A percentile compares a stretch with the other conserved stretches of the same genome.
Evolutionary conservation across 164 flowering plant genomes (phyloP).

Genomic region (Tetracentron sinense): DNA sequence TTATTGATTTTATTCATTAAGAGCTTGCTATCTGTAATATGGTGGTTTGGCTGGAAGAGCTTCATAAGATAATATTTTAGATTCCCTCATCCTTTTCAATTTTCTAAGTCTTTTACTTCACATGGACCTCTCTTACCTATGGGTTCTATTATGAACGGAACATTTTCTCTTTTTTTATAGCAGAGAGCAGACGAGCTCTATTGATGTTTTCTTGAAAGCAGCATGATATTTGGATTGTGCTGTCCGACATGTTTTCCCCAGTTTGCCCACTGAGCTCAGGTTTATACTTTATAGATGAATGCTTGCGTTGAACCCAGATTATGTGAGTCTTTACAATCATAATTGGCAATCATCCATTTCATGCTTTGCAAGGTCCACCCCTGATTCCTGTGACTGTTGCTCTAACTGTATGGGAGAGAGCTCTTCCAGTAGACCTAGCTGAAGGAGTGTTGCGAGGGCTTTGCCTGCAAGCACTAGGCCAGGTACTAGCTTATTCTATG

Average conservation of each 20-base stretch:
- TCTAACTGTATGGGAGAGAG: conserved; percentile 51
- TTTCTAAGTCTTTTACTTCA: neutral
- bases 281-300: conserved; percentile 27
- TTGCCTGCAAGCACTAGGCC: conserved; percentile 88
- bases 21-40: no score
- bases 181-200: conserved; percentile 76
- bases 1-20: no score
- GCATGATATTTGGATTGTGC: conserved; percentile 96
- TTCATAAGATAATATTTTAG: no score
- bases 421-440: conserved; percentile 79
- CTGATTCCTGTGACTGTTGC: neutral
- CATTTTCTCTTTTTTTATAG: conserved; percentile 3
- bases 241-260: conserved; percentile 75
- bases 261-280: conserved; percentile 71
- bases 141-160: neutral
- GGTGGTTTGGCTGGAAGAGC: no score
- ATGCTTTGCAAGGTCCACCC: conserved; percentile 3
- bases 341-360: conserved; percentile 1
- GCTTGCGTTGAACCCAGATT: neutral
- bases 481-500: conserved; percentile 46
- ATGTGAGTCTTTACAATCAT: neutral
- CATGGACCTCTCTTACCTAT: neutral
- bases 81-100: neutral
- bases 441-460: conserved; percentile 87
- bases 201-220: conserved; percentile 83